These are phyloP conservation scores for Botrytis galanthina DNA, from an alignment of 2,329 filamentous ascomycete genomes.

Conservation along the genomic window DNA sequence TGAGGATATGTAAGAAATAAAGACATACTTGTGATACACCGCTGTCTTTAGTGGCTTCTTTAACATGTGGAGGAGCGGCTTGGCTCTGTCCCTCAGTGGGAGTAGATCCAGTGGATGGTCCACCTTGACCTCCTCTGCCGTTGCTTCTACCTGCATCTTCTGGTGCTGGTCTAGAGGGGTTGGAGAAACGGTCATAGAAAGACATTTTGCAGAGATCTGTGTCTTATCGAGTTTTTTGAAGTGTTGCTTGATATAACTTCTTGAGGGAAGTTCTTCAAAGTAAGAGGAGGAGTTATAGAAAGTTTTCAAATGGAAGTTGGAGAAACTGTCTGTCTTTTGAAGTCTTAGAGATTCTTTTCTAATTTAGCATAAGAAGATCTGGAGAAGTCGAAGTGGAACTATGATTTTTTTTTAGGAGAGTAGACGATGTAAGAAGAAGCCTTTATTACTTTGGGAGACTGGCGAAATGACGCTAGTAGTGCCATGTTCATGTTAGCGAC, in stretches of 20 bases:
- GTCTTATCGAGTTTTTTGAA: background rate
- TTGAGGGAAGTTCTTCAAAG: accelerated
- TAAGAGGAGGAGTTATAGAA: background rate
- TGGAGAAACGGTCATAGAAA: background rate
- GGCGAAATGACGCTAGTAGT: background rate
- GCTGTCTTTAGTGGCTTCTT: background rate
- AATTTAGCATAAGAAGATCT: background rate
- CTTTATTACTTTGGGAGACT: background rate
- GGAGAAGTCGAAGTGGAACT: background rate
- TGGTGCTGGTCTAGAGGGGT: background rate
- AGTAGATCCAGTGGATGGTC: background rate
- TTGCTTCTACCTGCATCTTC: too few species aligned
- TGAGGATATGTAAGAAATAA: too few species aligned
- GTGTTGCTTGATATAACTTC: background rate
- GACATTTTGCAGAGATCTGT: background rate
- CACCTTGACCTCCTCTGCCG: background rate
- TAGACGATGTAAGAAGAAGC: background rate
- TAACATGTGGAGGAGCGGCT: background rate
- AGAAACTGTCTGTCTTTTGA: background rate
- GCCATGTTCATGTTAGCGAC: background rate
- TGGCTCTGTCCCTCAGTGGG: background rate
- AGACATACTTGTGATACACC: background rate
- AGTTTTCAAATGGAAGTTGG: background rate
- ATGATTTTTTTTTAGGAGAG: background rate
- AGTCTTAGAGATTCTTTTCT: background rate